A percentile compares a stretch with the other conserved stretches of the same genome.
Evolutionary conservation across 2,329 filamentous ascomycete species (phyloP).

Genomic region (Penicillium hordei): DNA sequence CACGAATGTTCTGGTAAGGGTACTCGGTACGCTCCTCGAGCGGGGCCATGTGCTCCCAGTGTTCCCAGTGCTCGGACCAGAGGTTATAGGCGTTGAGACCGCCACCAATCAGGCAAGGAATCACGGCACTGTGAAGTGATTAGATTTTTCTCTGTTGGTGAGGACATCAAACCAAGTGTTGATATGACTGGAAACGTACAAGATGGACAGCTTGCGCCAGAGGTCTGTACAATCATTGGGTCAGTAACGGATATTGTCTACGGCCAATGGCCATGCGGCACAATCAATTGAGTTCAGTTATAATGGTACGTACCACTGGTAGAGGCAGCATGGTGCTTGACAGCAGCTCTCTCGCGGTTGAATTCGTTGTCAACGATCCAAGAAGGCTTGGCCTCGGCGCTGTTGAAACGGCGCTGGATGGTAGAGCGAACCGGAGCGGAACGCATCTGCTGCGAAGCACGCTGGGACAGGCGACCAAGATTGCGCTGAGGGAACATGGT

Average conservation of each 20-base stretch:
- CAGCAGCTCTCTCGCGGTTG: constrained; percentile 84
- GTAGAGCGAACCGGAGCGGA: constrained; percentile 54
- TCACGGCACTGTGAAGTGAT: constrained; percentile 60
- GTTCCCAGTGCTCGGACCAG: constrained; percentile 97
- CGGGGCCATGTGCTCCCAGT: constrained; percentile 81
- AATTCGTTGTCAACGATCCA: constrained; percentile 81
- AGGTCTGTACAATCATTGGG: constrained; percentile 61
- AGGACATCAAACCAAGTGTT: neutral
- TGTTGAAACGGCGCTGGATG: constrained; percentile 70
- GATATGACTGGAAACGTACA: constrained; percentile 62
- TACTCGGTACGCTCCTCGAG: constrained; percentile 92
- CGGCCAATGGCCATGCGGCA: too few species aligned
- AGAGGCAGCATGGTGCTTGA: constrained; percentile 83
- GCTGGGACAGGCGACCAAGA: constrained; percentile 62
- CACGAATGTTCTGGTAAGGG: constrained; percentile 95
- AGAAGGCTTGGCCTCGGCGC: constrained; percentile 57
- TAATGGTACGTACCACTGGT: constrained; percentile 69
- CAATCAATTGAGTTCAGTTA: constrained; percentile 9
- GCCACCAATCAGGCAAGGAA: constrained; percentile 71
- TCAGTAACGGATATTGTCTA: constrained; percentile 21
- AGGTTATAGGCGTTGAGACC: constrained; percentile 82
- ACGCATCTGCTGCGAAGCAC: constrained; percentile 61
- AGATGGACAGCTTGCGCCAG: constrained; percentile 95
- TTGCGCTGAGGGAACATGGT: constrained; percentile 67
- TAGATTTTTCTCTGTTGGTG: neutral